Evolutionary conservation across 164 flowering plant species (phyloP).

Genomic region (Nymphaea colorata): DNA sequence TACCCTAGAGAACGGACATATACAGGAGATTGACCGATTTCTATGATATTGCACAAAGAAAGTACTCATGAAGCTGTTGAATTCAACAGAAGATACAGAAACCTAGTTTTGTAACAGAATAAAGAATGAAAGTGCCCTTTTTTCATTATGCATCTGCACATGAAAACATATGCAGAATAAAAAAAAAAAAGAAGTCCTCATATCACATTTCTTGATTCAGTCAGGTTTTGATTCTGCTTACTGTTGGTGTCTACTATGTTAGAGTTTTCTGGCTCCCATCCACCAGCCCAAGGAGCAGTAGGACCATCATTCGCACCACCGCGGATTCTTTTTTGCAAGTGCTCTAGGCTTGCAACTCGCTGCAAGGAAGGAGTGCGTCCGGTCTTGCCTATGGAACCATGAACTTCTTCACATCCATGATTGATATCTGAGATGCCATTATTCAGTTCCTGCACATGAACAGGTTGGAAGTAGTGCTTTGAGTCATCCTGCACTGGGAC

Average conservation of each 20-base stretch:
- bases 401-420: conserved; percentile 18
- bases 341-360: conserved; percentile 88
- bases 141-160: too few species aligned
- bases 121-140: too few species aligned
- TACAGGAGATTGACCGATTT: too few species aligned
- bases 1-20: too few species aligned
- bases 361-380: conserved; percentile 68
- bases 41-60: too few species aligned
- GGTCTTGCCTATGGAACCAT: conserved; percentile 32
- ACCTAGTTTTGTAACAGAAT: too few species aligned
- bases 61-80: too few species aligned
- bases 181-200: too few species aligned
- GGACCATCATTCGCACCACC: conserved; percentile 15
- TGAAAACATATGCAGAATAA: too few species aligned
- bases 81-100: too few species aligned
- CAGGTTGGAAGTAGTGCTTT: conserved; percentile 34
- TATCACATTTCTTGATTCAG: too few species aligned
- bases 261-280: not conserved
- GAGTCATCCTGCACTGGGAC: conserved; percentile 57
- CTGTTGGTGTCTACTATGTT: not conserved
- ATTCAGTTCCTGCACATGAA: conserved; percentile 14
- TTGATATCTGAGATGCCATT: conserved; percentile 20
- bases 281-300: not conserved
- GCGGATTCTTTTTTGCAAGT: conserved; percentile 76
- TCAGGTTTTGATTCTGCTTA: too few species aligned